Evolutionary conservation across 306 rosid species (phyloP), one percentile per base, ranked within the genome.

Genomic region (Carpinus fangiana): DNA sequence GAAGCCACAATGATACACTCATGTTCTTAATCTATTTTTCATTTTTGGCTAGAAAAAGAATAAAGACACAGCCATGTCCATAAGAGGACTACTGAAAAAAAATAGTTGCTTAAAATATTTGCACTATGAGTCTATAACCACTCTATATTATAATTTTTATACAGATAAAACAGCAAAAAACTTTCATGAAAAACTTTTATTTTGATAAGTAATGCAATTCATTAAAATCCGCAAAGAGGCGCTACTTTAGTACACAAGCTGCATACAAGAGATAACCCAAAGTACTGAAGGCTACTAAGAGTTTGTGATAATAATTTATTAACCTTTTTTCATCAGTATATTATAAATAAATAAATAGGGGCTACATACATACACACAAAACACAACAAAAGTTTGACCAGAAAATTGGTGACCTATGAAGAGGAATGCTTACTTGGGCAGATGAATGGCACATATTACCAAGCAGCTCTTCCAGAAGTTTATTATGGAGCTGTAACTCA

Each of bases 381-480:
- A 20, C 16, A 48, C 52, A 48, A 48, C 14, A 48, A 48, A 48
- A 48, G 12, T 48, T 48, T 48, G 14, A 48, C 50, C 17, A 86
- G 54, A 38, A 73, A 65, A 41, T 17, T 47, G 62, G 76, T n/a
- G 77, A 77, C 72, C 75, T 67, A 26, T 70, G 61, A 72, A 70
- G 54, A 78, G 59, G 61, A 80, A 73, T 43, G 75, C 98, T 91
- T 90, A 93, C 99, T 82, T 95, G 99, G 81, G 98, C 96, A 31
- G 99, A 95, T 65, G 98, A 90, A 91, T 95, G 99, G 73, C 96
- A 85, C 99, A 95, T 93, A 79, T 89, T 89, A 79, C 85, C 90
- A 78, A 93, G 91, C 81, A 95, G 84, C 92, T 95, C 99, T 74
- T 86, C 90, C 82, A 95, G 78, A 85, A 95, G 96, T 74, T 84